phyloP scores from a whole-genome alignment of 345 rosid genomes.

The Pistacia atlantica region DNA sequence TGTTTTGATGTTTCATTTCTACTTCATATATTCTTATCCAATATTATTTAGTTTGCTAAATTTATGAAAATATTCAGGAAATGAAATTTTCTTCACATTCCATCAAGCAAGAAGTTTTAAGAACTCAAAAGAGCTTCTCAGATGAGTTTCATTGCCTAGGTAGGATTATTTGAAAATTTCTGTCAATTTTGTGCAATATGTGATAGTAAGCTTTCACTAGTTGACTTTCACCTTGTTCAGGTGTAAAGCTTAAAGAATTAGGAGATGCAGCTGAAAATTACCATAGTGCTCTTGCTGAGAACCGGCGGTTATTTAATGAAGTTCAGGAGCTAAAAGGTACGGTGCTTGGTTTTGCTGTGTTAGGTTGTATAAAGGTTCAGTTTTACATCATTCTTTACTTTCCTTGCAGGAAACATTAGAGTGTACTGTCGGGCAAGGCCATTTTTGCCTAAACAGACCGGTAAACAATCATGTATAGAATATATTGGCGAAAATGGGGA shows the following conservation, averaged over 20 bases:
- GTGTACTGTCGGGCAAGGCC: slow-evolving; percentile 89
- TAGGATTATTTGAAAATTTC: slow-evolving; percentile 21
- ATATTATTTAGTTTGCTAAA: slow-evolving; percentile 16
- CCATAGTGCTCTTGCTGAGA: slow-evolving; percentile 75
- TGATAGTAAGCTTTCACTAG: slow-evolving; percentile 3
- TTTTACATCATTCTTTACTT: neutral
- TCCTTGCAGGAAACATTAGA: slow-evolving; percentile 81
- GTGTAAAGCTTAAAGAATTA: slow-evolving; percentile 51
- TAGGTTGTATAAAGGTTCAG: neutral
- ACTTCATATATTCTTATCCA: slow-evolving; percentile 4
- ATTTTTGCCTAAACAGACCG: slow-evolving; percentile 62
- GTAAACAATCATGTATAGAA: slow-evolving; percentile 53
- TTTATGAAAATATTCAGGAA: slow-evolving; percentile 46
- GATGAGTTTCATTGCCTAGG: slow-evolving; percentile 67
- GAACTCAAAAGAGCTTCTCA: slow-evolving; percentile 44
- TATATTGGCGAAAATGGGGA: slow-evolving; percentile 79
- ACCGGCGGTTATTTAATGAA: slow-evolving; percentile 79
- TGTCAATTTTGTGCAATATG: slow-evolving; percentile 4
- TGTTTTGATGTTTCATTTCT: slow-evolving; percentile 3
- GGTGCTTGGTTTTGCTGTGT: neutral
- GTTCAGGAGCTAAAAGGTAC: slow-evolving; percentile 92
- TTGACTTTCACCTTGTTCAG: slow-evolving; percentile 38
- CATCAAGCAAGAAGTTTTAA: slow-evolving; percentile 67
- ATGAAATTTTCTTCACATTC: slow-evolving; percentile 52
- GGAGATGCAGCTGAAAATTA: slow-evolving; percentile 69